phyloP scores from a whole-genome alignment of 768 basidiomycete species.

The Fistulinella prunicolor region DNA sequence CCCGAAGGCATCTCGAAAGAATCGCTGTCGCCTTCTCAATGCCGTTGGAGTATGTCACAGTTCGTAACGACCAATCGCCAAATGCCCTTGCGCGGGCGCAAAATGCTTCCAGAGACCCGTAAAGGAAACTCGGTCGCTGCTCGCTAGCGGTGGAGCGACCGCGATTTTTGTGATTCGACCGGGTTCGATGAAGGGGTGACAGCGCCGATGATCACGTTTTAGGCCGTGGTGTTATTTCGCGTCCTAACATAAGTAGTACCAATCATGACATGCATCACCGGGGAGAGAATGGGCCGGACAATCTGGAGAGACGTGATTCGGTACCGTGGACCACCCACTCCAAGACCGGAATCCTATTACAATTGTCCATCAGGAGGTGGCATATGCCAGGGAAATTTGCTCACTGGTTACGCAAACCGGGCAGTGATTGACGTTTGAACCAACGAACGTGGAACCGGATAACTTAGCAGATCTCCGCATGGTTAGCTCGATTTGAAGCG shows the following conservation, averaged over 20 bases:
- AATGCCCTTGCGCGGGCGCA: slow-evolving; percentile 9
- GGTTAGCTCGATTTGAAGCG: background rate
- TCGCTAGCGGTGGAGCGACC: background rate
- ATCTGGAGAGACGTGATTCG: too few species aligned
- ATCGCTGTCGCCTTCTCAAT: background rate
- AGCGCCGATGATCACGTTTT: background rate
- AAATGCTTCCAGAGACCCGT: background rate
- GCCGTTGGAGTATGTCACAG: background rate
- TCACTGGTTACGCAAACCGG: too few species aligned
- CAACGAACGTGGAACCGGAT: background rate
- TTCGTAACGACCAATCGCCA: slow-evolving; percentile 18
- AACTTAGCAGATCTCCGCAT: background rate
- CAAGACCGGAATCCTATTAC: background rate
- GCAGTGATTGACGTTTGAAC: background rate
- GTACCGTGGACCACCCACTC: too few species aligned
- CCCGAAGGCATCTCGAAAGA: background rate
- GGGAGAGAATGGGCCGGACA: too few species aligned
- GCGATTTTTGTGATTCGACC: slow-evolving; percentile 17
- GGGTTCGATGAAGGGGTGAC: background rate
- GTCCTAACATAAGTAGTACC: too few species aligned
- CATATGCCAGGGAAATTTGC: background rate
- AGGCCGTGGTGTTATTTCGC: background rate
- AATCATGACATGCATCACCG: background rate
- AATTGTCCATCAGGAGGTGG: background rate
- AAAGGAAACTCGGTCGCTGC: background rate